Evolutionary conservation across 2,329 filamentous ascomycete species (phyloP).

Genomic region (Penicillium sp.): DNA sequence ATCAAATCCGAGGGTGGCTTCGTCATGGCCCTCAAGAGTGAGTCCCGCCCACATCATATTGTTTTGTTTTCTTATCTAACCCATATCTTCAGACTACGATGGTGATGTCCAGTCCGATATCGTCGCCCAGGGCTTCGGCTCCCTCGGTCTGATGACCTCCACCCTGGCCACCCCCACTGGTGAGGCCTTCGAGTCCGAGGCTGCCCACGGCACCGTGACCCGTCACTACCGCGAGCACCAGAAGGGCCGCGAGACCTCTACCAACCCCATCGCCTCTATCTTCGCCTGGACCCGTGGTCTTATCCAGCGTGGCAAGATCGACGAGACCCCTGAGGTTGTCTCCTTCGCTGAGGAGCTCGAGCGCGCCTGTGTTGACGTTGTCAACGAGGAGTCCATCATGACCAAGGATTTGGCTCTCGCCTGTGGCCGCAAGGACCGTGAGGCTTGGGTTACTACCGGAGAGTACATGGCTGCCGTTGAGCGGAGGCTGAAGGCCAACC

Average conservation of each 20-base stretch:
- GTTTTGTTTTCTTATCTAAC: constrained; percentile 6
- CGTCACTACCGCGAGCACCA: constrained; percentile 99
- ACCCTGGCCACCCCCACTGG: constrained; percentile 95
- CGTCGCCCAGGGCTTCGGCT: constrained; percentile 96
- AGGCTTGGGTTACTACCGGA: constrained; percentile 84
- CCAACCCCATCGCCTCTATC: constrained; percentile 98
- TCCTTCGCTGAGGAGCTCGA: constrained; percentile 90
- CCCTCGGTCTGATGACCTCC: constrained; percentile 96
- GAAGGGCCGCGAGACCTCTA: constrained; percentile 94
- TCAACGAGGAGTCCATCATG: constrained; percentile 94
- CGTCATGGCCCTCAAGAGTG: constrained; percentile 97
- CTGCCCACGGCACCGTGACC: constrained; percentile 96
- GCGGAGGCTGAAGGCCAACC: constrained; percentile 75
- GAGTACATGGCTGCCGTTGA: constrained; percentile 94
- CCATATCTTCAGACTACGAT: constrained; percentile 73
- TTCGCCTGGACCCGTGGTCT: constrained; percentile 98
- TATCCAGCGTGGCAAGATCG: constrained; percentile 86
- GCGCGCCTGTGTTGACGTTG: constrained; percentile 89
- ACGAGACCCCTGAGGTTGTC: constrained; percentile 86
- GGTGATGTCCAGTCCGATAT: constrained; percentile 99
- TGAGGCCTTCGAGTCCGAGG: constrained; percentile 96
- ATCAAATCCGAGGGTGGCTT: constrained; percentile 97
- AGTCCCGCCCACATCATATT: constrained; percentile 37
- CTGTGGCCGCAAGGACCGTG: constrained; percentile 80
- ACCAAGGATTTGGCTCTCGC: constrained; percentile 98